Evolutionary conservation across 768 basidiomycete genomes (phyloP), one percentile per base, ranked within the genome.

Genomic region (Suillus spraguei): DNA sequence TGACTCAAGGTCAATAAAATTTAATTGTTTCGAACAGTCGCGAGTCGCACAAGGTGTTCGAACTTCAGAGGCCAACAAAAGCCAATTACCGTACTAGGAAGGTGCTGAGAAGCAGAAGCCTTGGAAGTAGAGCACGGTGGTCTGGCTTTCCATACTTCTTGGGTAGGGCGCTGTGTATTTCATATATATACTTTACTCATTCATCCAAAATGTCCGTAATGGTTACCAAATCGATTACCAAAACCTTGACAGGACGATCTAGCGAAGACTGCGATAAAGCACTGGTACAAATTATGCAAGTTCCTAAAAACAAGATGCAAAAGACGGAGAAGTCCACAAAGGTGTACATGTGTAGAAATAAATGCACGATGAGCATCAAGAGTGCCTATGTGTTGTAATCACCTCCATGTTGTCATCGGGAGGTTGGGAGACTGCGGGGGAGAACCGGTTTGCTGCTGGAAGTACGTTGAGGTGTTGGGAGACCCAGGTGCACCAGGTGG

Each of bases 391-490:
- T 55, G 24, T 28, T 41, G 8, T 22, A 6, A 71, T 62, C 67
- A 70, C 50, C 69, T 65, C 60, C 70, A 66, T 17, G 71, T 70
- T 35, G 68, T 64, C 60, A 66, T 69, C 24, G 78, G 69, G 14
- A 80, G 72, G 61, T 77, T 79, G 7, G 87, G 87, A 1, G 87
- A 87, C 63, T 81, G 81, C 22, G 85, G 85, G 3, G 87, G 86
- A 5, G 84, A 85, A 59, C 74, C 79, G 3, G 85, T 74, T 58
- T 58, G 56, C 61, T 81, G 78, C 9, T 81, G 83, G 74, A 85
- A 85, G 68, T 86, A 85, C 11, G 80, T 79, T 20, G 78, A 78
- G 28, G 80, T 79, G 2, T 85, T 77, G 5, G 86, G 87, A 0
- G 87, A 87, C 8, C 83, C 79, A 55, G 87, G 71, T 11, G 86